These are phyloP conservation scores for Piedraia hortae DNA, from an alignment of 2,329 filamentous ascomycete genomes.

Conservation along the genomic window DNA sequence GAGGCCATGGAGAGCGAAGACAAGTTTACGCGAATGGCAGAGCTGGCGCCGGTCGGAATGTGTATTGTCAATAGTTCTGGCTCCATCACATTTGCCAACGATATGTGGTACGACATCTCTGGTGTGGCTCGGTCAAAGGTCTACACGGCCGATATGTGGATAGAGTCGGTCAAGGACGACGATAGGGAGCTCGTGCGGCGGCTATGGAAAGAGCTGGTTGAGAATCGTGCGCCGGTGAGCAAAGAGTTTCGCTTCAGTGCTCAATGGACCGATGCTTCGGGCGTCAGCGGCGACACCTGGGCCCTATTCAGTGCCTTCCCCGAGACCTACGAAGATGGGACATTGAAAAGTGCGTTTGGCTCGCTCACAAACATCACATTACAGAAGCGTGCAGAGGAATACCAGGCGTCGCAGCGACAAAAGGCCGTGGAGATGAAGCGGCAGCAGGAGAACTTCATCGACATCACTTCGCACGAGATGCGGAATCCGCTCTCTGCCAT, in stretches of 20 bases:
- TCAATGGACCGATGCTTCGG: constrained; percentile 28
- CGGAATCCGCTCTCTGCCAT: constrained; percentile 50
- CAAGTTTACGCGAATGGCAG: constrained; percentile 60
- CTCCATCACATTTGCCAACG: constrained; percentile 52
- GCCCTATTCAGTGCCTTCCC: constrained; percentile 52
- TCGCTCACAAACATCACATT: constrained; percentile 65
- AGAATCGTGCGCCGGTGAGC: constrained; percentile 34
- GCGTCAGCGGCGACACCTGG: constrained; percentile 40
- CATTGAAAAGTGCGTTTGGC: constrained; percentile 48
- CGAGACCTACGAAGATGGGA: constrained; percentile 34
- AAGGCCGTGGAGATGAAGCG: constrained; percentile 60
- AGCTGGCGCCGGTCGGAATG: constrained; percentile 59
- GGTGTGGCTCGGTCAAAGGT: constrained; percentile 29
- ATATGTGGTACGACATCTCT: constrained; percentile 44
- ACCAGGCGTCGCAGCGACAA: constrained; percentile 49
- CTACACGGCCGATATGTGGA: constrained; percentile 31
- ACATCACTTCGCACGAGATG: constrained; percentile 19
- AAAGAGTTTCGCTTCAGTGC: constrained; percentile 52
- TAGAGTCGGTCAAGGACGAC: constrained; percentile 40
- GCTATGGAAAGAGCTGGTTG: constrained; percentile 35
- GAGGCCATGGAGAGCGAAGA: constrained; percentile 37
- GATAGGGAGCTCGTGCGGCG: constrained; percentile 31
- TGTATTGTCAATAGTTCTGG: constrained; percentile 54
- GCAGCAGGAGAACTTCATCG: constrained; percentile 28
- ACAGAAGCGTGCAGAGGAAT: constrained; percentile 60